A percentile compares a stretch with the other conserved stretches of the same genome.
Conservation (phyloP, 1,284 basidiomycete species). For the Pseudozyma pruni region DNA sequence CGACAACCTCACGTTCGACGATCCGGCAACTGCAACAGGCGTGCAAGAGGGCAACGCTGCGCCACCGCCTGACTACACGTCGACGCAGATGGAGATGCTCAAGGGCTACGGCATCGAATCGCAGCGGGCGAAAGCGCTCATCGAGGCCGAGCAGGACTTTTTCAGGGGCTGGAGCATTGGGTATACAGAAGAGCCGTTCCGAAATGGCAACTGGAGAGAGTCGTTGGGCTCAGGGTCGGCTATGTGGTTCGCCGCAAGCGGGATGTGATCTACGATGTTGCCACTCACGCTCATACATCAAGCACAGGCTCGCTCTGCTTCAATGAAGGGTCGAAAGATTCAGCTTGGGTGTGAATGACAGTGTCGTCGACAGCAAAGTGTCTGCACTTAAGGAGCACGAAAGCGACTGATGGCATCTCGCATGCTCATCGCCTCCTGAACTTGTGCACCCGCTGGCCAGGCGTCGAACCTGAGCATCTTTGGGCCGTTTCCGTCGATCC, state of each 20-base stretch:
- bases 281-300: not conserved
- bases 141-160: slow-evolving; percentile 42
- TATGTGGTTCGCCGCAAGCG: slow-evolving; percentile 10
- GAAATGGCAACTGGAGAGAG: slow-evolving; percentile 28
- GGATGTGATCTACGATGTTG: too few relatives aligned
- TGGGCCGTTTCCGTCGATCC: not conserved
- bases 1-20: slow-evolving; percentile 10
- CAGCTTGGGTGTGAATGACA: too few relatives aligned
- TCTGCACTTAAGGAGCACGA: too few relatives aligned
- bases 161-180: slow-evolving; percentile 48
- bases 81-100: slow-evolving; percentile 19
- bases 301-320: too few relatives aligned
- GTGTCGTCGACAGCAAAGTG: too few relatives aligned
- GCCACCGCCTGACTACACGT: slow-evolving; percentile 20
- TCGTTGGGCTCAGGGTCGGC: slow-evolving; percentile 13
- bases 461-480: not conserved
- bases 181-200: slow-evolving; percentile 40
- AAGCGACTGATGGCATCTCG: not conserved
- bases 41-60: not conserved
- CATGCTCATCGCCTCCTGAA: not conserved
- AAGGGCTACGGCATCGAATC: slow-evolving; percentile 35
- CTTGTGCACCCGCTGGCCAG: not conserved
- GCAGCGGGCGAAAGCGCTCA: slow-evolving; percentile 12
- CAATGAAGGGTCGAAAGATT: too few relatives aligned
- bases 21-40: not conserved